Evolutionary conservation across 768 basidiomycete species (phyloP).

Genomic region (Rhizopogon vinicolor): DNA sequence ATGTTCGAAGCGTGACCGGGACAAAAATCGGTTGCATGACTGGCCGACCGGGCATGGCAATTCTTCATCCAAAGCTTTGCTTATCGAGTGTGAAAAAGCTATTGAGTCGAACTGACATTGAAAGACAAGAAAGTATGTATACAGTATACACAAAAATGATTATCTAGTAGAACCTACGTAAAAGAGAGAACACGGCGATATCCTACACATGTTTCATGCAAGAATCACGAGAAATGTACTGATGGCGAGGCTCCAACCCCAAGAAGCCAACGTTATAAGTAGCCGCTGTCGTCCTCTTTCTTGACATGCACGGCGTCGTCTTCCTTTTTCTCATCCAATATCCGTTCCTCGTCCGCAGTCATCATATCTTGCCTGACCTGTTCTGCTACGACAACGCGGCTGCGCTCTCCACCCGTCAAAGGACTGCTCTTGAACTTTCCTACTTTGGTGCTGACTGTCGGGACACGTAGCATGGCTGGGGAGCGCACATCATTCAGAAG

Average conservation of each 20-base stretch:
- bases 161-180: too few species aligned
- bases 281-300: constrained; percentile 19
- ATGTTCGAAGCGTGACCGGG: too few species aligned
- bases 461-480: constrained; percentile 6
- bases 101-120: too few species aligned
- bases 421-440: constrained; percentile 73
- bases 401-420: constrained; percentile 41
- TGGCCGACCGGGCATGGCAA: too few species aligned
- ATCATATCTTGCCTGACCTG: constrained; percentile 34
- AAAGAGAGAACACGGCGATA: neutral
- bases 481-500: constrained; percentile 9
- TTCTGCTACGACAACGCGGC: constrained; percentile 46
- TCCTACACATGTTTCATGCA: neutral
- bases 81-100: too few species aligned
- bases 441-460: constrained; percentile 35
- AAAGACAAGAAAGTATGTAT: too few species aligned
- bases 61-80: too few species aligned
- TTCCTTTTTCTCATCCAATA: constrained; percentile 25
- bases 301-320: constrained; percentile 32
- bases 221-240: neutral
- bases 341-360: constrained; percentile 22
- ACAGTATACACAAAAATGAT: too few species aligned
- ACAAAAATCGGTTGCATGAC: too few species aligned
- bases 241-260: neutral
- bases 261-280: constrained; percentile 14